phyloP scores from a whole-genome alignment of 192 early-diverging fungal species.

The Entomortierella lignicola region DNA sequence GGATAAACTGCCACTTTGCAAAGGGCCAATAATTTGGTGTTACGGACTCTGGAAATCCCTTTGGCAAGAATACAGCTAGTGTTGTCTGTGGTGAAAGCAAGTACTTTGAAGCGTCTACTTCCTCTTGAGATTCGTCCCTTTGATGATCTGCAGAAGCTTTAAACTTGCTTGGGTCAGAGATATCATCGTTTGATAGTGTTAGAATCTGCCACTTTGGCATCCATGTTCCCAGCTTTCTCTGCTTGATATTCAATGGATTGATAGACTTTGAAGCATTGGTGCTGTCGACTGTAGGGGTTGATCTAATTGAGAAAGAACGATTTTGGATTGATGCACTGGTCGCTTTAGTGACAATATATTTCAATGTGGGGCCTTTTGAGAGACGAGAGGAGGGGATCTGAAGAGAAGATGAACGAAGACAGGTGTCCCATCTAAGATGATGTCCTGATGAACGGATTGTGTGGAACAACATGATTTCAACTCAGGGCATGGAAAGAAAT shows the following conservation, averaged over 20 bases:
- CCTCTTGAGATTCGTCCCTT: conserved; percentile 5
- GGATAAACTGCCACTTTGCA: conserved; percentile 82
- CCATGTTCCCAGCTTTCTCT: conserved; percentile 23
- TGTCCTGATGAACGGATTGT: conserved; percentile 10
- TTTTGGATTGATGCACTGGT: neutral
- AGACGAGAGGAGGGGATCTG: neutral
- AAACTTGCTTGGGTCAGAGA: conserved; percentile 5
- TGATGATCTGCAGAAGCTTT: neutral
- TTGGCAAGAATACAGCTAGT: conserved; percentile 75
- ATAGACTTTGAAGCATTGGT: neutral
- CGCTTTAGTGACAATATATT: neutral
- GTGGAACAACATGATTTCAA: neutral
- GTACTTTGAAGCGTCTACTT: neutral
- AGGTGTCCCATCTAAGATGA: neutral
- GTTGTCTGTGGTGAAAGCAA: conserved; percentile 39
- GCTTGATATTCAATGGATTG: conserved; percentile 13
- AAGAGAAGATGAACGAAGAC: neutral
- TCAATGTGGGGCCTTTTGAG: neutral
- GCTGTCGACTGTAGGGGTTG: neutral
- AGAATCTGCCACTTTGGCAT: conserved; percentile 33
- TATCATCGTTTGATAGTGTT: conserved; percentile 18
- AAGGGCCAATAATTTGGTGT: conserved; percentile 79
- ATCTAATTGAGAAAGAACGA: neutral
- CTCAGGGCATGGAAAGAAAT: neutral
- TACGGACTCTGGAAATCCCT: conserved; percentile 78